Conservation (phyloP, 2,329 filamentous ascomycete species). For the Verticillium isaacii region DNA sequence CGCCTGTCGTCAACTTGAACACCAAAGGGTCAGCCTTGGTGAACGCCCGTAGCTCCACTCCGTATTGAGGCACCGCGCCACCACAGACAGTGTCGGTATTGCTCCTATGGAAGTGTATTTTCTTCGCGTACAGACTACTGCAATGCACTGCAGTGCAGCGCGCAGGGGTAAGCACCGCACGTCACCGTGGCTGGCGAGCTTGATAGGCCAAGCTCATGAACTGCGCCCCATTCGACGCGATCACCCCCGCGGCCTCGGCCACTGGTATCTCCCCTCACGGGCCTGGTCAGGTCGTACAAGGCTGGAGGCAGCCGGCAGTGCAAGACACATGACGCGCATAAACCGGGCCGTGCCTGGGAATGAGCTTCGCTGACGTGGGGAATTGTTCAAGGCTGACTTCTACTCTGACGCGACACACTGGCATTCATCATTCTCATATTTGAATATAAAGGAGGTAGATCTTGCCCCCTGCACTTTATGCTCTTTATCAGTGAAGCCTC, state of each 20-base stretch:
- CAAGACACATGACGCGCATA: background rate
- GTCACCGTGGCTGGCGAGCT: background rate
- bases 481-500: background rate
- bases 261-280: background rate
- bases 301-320: background rate
- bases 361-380: too few relatives aligned
- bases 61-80: background rate
- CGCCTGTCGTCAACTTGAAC: background rate
- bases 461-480: too few relatives aligned
- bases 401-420: too few relatives aligned
- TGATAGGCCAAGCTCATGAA: background rate
- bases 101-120: background rate
- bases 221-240: background rate
- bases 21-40: background rate
- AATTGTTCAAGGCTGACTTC: too few relatives aligned
- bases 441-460: too few relatives aligned
- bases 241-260: background rate
- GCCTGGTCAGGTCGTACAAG: background rate
- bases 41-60: background rate
- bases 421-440: too few relatives aligned
- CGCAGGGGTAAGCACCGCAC: background rate
- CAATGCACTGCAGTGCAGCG: background rate
- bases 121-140: background rate
- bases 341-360: background rate
- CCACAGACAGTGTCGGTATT: background rate